These are phyloP conservation scores for Discostella pseudostelligera DNA, from an alignment of 108 stramenopile species.

Conservation along the genomic window DNA sequence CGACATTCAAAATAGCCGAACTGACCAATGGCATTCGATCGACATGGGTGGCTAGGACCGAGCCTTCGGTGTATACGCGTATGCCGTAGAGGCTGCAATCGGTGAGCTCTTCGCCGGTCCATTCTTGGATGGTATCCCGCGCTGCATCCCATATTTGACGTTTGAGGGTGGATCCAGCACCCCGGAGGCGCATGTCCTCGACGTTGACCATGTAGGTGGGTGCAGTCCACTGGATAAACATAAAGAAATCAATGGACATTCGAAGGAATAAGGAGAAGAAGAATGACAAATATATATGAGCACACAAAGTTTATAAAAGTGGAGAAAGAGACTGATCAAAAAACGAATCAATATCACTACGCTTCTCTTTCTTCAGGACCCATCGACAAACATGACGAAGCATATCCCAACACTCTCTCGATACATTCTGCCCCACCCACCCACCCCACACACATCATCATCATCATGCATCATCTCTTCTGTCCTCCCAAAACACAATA, in stretches of 20 bases:
- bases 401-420: no score
- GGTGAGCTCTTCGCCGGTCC: conserved; percentile 85
- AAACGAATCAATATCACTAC: not conserved
- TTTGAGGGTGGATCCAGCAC: conserved; percentile 67
- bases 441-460: no score
- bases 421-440: no score
- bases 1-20: conserved; percentile 88
- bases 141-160: conserved; percentile 74
- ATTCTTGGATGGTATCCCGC: conserved; percentile 66
- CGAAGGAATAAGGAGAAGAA: no score
- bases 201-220: conserved; percentile 72
- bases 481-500: conserved; percentile 17
- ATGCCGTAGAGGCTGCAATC: conserved; percentile 88
- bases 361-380: no score
- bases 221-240: conserved; percentile 46
- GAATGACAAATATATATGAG: no score
- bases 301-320: no score
- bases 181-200: conserved; percentile 57
- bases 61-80: conserved; percentile 82
- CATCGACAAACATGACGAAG: no score
- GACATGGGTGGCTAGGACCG: conserved; percentile 86
- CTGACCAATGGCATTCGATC: conserved; percentile 88
- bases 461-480: no score
- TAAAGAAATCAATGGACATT: no score
- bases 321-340: no score